phyloP scores from a whole-genome alignment of 2,329 filamentous ascomycete genomes.

The Leptographium galeiforme region DNA sequence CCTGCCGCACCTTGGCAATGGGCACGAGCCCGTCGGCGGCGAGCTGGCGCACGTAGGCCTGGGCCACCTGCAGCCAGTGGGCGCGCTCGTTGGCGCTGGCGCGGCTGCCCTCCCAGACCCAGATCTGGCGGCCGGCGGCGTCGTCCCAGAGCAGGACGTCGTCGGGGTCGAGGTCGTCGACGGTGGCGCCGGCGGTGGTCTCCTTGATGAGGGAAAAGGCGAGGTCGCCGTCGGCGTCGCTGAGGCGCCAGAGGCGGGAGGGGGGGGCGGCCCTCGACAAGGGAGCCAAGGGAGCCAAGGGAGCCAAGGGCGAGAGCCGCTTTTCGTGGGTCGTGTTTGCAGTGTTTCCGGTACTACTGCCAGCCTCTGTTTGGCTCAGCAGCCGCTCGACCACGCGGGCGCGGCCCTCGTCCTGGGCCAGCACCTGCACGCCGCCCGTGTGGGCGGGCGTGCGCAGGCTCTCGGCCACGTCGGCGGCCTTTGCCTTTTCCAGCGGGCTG shows the following conservation, averaged over 20 bases:
- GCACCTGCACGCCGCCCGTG: conserved; percentile 50
- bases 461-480: conserved; percentile 53
- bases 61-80: conserved; percentile 46
- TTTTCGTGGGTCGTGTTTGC: background rate
- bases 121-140: conserved; percentile 38
- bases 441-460: conserved; percentile 47
- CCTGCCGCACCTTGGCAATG: background rate
- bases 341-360: too few species aligned
- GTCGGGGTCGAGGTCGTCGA: conserved; percentile 38
- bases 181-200: conserved; percentile 25
- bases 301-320: background rate
- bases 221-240: conserved; percentile 44
- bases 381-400: conserved; percentile 41
- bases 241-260: conserved; percentile 43
- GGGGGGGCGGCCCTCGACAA: too few species aligned
- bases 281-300: too few species aligned
- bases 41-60: conserved; percentile 37
- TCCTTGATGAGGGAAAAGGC: conserved; percentile 46
- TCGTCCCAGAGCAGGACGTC: conserved; percentile 53
- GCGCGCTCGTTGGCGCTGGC: conserved; percentile 46
- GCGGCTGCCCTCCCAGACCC: conserved; percentile 51
- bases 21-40: conserved; percentile 10
- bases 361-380: conserved; percentile 31
- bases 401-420: conserved; percentile 46
- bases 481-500: conserved; percentile 56